These are phyloP conservation scores for Hypomyces perniciosus DNA, from an alignment of 2,329 filamentous ascomycete genomes.

Conservation along the genomic window DNA sequence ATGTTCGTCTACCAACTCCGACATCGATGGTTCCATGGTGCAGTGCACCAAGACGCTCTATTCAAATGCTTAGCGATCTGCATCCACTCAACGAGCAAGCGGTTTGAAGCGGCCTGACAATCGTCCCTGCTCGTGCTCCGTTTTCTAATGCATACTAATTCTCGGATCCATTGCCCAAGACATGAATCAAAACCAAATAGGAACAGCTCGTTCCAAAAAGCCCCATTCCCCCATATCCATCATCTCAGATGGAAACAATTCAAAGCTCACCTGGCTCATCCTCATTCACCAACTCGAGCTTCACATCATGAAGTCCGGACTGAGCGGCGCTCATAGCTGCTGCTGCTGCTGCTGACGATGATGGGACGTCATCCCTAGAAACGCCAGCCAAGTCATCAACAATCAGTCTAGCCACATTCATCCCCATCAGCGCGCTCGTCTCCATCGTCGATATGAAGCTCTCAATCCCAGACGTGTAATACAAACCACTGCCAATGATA, in stretches of 20 bases:
- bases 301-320: neutral
- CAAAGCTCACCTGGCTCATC: slow-evolving; percentile 4
- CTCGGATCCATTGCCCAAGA: too few species aligned
- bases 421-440: slow-evolving; percentile 86
- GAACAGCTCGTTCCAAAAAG: neutral
- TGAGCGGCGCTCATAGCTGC: neutral
- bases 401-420: slow-evolving; percentile 70
- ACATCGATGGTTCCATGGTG: too few species aligned
- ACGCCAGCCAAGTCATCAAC: slow-evolving; percentile 48
- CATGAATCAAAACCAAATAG: too few species aligned
- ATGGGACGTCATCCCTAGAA: slow-evolving; percentile 9
- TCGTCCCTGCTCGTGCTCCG: too few species aligned
- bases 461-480: slow-evolving; percentile 73
- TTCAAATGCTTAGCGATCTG: too few species aligned
- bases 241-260: neutral
- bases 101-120: too few species aligned
- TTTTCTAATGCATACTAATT: too few species aligned
- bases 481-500: slow-evolving; percentile 59
- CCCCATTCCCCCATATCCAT: neutral
- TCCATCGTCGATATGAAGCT: slow-evolving; percentile 98
- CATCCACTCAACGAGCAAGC: too few species aligned
- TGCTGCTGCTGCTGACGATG: too few species aligned
- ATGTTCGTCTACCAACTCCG: too few species aligned
- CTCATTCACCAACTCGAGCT: neutral
- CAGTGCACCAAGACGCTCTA: too few species aligned